Base-by-base conservation (phyloP, 2,329 filamentous ascomycete species). In the Penicillium nordicum region DNA sequence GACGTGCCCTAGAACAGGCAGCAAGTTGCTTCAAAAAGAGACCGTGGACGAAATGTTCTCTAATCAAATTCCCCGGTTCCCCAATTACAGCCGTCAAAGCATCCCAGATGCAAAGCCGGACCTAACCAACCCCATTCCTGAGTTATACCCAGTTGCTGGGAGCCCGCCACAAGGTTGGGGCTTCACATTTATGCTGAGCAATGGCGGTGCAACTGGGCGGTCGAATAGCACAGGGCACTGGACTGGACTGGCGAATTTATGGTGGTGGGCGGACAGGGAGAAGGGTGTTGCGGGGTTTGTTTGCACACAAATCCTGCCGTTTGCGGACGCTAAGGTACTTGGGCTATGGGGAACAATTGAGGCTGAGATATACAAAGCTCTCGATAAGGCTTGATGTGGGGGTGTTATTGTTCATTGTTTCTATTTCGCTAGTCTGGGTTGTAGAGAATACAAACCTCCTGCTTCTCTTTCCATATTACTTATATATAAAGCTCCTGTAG, bases 1-100 rank as follows among this genome's bases (percentile, higher is more conserved):
- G 44, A 81, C 75, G 0, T 84, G 80, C 34, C 83, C 87, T 0
- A 76, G 63, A 0, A 88, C 84, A 0, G 80, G 81, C 1, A 68
- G 69, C 0, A 75, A 77, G 50, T 79, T 90, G 32, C 76, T 90
- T 7, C 73, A 77, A 21, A 75, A 79, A 16, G 74, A 79, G 30
- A 88, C 85, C 0, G 81, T 90, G 0, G 78, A 85, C 12, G 71
- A 81, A 32, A 87, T 89, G 83, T 88, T 85, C 69, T 76, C 75
- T 55, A 88, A 89, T 67, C 85, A 86, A 60, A 80, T 87, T 49
- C 77, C 81, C 0, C 57, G 79, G 1, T 78, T 81, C 46, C 83
- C 84, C 0, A 65, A 85, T 58, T 84, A 82, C 54, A 76, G 76
- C 1, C 75, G 80, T 1, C 72, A 76, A 57, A 63, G 65, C 2